These are phyloP conservation scores for Arabis alpina DNA, from an alignment of 345 rosid genomes.

Conservation along the genomic window DNA sequence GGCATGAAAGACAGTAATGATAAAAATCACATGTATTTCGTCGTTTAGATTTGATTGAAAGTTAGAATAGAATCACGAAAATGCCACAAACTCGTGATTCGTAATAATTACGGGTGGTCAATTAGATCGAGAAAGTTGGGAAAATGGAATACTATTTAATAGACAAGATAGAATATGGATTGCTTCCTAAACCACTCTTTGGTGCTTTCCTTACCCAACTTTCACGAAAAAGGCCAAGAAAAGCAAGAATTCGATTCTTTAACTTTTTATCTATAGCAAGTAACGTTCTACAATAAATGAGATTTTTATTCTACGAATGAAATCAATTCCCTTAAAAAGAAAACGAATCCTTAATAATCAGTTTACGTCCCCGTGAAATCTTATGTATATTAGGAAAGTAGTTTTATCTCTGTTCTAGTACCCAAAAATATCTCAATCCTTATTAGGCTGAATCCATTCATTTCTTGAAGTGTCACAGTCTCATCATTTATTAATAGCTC, in stretches of 20 bases:
- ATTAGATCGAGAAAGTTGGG: conserved; percentile 26
- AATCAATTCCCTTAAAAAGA: neutral
- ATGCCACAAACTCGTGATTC: conserved; percentile 27
- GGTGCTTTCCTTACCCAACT: conserved; percentile 25
- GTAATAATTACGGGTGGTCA: conserved; percentile 25
- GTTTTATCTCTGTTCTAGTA: neutral
- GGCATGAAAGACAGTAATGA: conserved; percentile 6
- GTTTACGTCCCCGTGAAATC: conserved; percentile 26
- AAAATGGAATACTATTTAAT: conserved; percentile 23
- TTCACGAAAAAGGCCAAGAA: conserved; percentile 35
- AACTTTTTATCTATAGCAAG: conserved; percentile 31
- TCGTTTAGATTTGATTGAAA: conserved; percentile 23
- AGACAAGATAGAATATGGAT: conserved; percentile 3
- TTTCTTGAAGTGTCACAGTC: neutral
- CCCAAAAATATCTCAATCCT: conserved; percentile 5
- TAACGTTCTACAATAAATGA: conserved; percentile 10
- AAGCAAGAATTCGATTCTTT: conserved; percentile 40
- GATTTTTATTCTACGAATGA: neutral
- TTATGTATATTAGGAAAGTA: neutral
- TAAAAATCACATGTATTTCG: conserved; percentile 35
- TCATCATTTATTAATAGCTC: neutral
- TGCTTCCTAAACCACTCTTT: conserved; percentile 35
- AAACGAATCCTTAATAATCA: conserved; percentile 1
- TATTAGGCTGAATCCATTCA: conserved; percentile 3
- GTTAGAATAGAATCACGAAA: conserved; percentile 24